A percentile compares a stretch with the other conserved stretches of the same genome.
These are phyloP conservation scores for Lignosus rhinocerotis DNA, from an alignment of 1,284 basidiomycete genomes.

Conservation along the genomic window DNA sequence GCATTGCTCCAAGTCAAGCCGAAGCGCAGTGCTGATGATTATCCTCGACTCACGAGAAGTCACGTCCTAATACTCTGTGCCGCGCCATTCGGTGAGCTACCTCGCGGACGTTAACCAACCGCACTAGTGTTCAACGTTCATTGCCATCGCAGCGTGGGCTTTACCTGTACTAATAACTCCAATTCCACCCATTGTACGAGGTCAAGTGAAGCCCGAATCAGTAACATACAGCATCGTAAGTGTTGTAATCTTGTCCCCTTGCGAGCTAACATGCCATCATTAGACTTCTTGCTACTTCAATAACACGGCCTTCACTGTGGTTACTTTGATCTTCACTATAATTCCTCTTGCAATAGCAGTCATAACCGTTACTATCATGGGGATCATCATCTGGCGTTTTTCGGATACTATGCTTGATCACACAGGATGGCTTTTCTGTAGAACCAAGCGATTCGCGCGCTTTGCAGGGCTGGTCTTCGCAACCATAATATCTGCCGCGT, in stretches of 20 bases:
- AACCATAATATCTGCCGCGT: constrained; percentile 24
- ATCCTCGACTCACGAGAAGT: constrained; percentile 20
- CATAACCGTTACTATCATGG: constrained; percentile 17
- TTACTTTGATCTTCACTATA: constrained; percentile 25
- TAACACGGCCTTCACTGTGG: constrained; percentile 21
- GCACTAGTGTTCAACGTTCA: background rate
- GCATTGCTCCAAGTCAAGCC: constrained; percentile 18
- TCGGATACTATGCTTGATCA: constrained; percentile 20
- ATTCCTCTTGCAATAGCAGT: constrained; percentile 25
- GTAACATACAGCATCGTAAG: constrained; percentile 16
- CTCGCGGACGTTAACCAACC: background rate
- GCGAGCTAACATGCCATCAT: background rate
- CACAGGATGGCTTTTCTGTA: constrained; percentile 12
- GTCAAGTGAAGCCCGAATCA: background rate
- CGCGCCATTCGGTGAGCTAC: constrained; percentile 26
- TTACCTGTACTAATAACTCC: constrained; percentile 25
- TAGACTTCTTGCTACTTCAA: constrained; percentile 27
- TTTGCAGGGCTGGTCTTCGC: constrained; percentile 27
- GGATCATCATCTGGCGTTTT: constrained; percentile 22
- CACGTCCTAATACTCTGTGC: constrained; percentile 21
- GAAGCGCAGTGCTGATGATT: constrained; percentile 19
- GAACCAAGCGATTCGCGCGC: constrained; percentile 23
- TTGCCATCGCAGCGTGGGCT: constrained; percentile 27
- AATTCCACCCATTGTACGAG: constrained; percentile 14
- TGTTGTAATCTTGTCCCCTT: background rate